Base-by-base conservation (phyloP, 495 filamentous ascomycete genomes). In the Sordaria brevicollis region DNA sequence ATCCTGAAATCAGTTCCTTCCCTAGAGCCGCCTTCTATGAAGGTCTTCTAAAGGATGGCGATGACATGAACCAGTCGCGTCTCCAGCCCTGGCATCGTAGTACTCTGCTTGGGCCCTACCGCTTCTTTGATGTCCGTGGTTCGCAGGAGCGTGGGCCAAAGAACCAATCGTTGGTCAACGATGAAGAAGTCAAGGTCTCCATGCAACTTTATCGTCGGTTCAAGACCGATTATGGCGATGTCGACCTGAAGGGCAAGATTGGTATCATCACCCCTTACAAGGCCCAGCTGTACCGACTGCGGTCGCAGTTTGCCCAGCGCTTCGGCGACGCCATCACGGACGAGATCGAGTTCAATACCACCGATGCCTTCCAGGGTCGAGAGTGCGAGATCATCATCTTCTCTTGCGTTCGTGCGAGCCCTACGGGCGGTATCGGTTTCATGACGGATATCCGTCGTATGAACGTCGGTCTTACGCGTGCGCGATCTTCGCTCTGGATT, bases 321-420 rank as follows among this genome's bases (percentile, higher is more conserved):
- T 97, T 90, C 76, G 94, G 95, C 15, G 86, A 91, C 0, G 77
- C 76, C 10, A 93, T 99, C 71, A 84, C 90, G 25, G 89, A 89
- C 36, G 87, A 83, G 39, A 88, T 99, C 66, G 95, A 99, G 71
- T 98, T 98, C 84, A 99, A 99, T 76, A 99, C 95, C 4, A 97
- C 96, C 2, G 95, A 99, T 80, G 95, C 95, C 17, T 99, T 97
- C 80, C 95, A 99, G 76, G 95, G 95, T 72, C 88, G 95, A 65
- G 95, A 99, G 80, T 93, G 92, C 76, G 95, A 99, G 79, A 89
- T 99, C 71, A 97, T 99, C 76, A 97, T 99, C 70, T 99, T 99
- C 82, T 98, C 96, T 66, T 99, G 95, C 78, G 95, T 99, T 36
- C 89, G 95, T 80, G 93, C 95, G 36, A 94, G 92, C 17, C 83